Evolutionary conservation across 1,139 yeast genomes (phyloP).

Genomic region (Yamadazyma trypodendri): DNA sequence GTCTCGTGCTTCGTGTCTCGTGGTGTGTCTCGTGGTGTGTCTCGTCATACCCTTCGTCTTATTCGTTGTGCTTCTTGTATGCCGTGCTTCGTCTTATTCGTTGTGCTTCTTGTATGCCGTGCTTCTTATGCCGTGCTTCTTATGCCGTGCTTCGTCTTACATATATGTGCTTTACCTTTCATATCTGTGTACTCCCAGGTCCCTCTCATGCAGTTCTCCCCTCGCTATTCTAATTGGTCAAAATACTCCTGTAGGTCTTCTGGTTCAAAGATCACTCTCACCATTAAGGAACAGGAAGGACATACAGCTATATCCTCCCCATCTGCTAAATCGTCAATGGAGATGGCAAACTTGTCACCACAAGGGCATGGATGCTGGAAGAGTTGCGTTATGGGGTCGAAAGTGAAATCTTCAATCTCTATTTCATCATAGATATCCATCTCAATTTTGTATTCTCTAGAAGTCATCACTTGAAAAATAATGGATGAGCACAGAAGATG

Average conservation of each 20-base stretch:
- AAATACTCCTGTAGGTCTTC: conserved; percentile 42
- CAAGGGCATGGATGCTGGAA: conserved; percentile 98
- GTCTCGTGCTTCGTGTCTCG: no score
- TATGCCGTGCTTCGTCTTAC: no score
- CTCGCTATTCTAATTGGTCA: conserved; percentile 16
- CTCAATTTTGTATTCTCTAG: not conserved
- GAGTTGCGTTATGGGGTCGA: conserved; percentile 73
- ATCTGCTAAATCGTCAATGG: conserved; percentile 79
- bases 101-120: no score
- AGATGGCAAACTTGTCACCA: conserved; percentile 90
- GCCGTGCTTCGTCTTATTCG: no score
- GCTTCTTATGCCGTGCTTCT: no score
- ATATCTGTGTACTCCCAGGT: no score
- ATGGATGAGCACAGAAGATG: not conserved
- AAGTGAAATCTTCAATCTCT: conserved; percentile 95
- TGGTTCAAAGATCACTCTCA: conserved; percentile 80
- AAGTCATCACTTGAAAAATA: not conserved
- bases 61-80: no score
- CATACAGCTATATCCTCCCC: conserved; percentile 96
- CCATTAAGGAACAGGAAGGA: conserved; percentile 94
- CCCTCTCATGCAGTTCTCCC: not conserved
- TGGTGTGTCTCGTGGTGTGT: no score
- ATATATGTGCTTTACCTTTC: no score
- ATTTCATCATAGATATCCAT: conserved; percentile 85
- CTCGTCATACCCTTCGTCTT: no score